Percentiles rank a stretch among this genome's conserved stretches.
phyloP scores from a whole-genome alignment of 805 yeast species.

The Schizosaccharomyces octosporus region DNA sequence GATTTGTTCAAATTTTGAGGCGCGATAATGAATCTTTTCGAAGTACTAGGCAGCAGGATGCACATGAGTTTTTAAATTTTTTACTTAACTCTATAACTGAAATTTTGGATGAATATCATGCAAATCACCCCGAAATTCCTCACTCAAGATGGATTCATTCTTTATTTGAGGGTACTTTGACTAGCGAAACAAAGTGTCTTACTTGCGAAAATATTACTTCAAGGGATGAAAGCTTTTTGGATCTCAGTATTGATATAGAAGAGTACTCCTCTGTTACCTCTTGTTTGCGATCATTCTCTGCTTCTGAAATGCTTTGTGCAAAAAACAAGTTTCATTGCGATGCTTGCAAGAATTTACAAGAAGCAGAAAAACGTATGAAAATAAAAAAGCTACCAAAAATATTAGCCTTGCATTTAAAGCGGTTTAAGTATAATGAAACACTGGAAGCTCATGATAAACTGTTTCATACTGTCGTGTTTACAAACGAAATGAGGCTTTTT shows the following conservation, averaged over 20 bases:
- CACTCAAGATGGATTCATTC: slow-evolving; percentile 27
- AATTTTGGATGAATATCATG: slow-evolving; percentile 15
- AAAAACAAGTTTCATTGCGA: slow-evolving; percentile 86
- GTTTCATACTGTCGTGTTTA: slow-evolving; percentile 64
- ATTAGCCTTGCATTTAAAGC: slow-evolving; percentile 60
- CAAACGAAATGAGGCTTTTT: slow-evolving; percentile 43
- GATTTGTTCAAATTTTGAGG: slow-evolving; percentile 51
- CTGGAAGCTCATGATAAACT: slow-evolving; percentile 62
- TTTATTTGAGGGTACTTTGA: slow-evolving; percentile 61
- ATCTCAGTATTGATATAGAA: slow-evolving; percentile 63
- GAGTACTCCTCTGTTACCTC: slow-evolving; percentile 51
- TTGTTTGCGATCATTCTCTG: slow-evolving; percentile 58
- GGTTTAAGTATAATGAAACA: slow-evolving; percentile 77
- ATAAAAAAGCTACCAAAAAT: slow-evolving; percentile 53
- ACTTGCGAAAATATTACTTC: slow-evolving; percentile 65
- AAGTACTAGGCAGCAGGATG: slow-evolving; percentile 91
- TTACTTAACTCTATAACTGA: slow-evolving; percentile 49
- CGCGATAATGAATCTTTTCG: slow-evolving; percentile 65
- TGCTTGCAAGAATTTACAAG: slow-evolving; percentile 69
- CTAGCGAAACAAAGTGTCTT: slow-evolving; percentile 72
- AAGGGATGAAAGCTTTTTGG: slow-evolving; percentile 67
- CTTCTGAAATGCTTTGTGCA: slow-evolving; percentile 62
- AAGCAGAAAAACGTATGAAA: slow-evolving; percentile 75
- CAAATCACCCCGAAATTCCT: slow-evolving; percentile 2
- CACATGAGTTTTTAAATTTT: slow-evolving; percentile 85